A percentile compares a stretch with the other conserved stretches of the same genome.
phyloP scores from a whole-genome alignment of 2,329 filamentous ascomycete species.

The Podosphaera aphanis region DNA sequence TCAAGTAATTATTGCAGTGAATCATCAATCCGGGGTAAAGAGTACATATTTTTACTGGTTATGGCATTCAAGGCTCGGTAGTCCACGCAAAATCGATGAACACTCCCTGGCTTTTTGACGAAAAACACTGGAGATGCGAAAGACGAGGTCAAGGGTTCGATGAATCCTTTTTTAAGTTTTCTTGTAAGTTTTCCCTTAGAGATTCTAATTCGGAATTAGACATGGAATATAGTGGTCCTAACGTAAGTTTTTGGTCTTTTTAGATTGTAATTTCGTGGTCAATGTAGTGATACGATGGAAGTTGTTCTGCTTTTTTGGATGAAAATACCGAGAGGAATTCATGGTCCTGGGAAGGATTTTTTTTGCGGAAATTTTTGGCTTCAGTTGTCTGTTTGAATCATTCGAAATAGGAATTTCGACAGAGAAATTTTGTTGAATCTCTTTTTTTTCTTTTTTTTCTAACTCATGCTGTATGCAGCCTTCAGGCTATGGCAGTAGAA shows the following conservation, averaged over 20 bases:
- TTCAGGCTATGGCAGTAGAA: too few species aligned
- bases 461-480: too few species aligned
- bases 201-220: not conserved
- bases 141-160: not conserved
- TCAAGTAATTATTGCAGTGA: not conserved
- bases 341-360: not conserved
- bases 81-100: not conserved
- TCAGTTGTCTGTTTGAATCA: not conserved
- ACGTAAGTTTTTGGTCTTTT: not conserved
- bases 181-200: not conserved
- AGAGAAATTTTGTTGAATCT: too few species aligned
- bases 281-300: not conserved
- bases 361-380: not conserved
- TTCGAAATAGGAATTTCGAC: not conserved
- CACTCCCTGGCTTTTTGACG: not conserved
- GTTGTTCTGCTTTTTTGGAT: not conserved
- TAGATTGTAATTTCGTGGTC: not conserved
- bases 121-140: not conserved
- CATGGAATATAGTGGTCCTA: not conserved
- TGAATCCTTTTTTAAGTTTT: conserved; percentile 2
- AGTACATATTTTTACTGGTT: not conserved
- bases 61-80: not conserved
- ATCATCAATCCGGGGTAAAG: not conserved
- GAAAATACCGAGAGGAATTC: not conserved
- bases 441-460: too few species aligned